These are phyloP conservation scores for Camelina neglecta DNA, from an alignment of 345 rosid genomes.

Conservation along the genomic window DNA sequence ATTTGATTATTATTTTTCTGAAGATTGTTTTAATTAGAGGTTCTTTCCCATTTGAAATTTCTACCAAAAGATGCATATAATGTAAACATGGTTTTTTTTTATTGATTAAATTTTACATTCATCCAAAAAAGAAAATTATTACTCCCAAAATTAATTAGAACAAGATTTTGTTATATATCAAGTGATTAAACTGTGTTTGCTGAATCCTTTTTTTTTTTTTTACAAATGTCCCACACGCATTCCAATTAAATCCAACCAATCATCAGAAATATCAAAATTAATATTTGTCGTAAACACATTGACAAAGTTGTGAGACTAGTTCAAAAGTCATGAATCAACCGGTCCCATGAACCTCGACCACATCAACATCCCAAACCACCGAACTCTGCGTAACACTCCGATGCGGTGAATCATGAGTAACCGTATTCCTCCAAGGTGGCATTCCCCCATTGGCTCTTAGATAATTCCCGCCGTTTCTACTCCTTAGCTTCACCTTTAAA, in stretches of 20 bases:
- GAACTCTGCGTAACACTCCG: constrained; percentile 64
- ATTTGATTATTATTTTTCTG: no score
- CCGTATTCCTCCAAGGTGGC: constrained; percentile 85
- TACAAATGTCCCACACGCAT: background rate
- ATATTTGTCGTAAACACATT: background rate
- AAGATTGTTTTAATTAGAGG: no score
- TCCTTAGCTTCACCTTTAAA: constrained; percentile 54
- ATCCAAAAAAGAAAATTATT: background rate
- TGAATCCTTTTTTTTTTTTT: no score
- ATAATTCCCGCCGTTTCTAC: constrained; percentile 62
- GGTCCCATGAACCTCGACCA: constrained; percentile 50
- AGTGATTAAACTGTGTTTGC: background rate
- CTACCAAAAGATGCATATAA: no score
- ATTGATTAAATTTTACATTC: no score
- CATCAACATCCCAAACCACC: constrained; percentile 75
- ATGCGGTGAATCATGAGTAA: constrained; percentile 75
- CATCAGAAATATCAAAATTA: background rate
- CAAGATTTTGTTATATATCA: background rate
- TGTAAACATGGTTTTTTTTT: no score
- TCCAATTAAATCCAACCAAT: background rate
- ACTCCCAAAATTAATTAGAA: background rate
- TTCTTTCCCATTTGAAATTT: no score
- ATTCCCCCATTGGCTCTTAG: constrained; percentile 75
- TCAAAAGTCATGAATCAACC: constrained; percentile 13
- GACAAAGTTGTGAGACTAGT: background rate